Evolutionary conservation across 768 basidiomycete genomes (phyloP).

Genomic region (Termitomyces sp.): DNA sequence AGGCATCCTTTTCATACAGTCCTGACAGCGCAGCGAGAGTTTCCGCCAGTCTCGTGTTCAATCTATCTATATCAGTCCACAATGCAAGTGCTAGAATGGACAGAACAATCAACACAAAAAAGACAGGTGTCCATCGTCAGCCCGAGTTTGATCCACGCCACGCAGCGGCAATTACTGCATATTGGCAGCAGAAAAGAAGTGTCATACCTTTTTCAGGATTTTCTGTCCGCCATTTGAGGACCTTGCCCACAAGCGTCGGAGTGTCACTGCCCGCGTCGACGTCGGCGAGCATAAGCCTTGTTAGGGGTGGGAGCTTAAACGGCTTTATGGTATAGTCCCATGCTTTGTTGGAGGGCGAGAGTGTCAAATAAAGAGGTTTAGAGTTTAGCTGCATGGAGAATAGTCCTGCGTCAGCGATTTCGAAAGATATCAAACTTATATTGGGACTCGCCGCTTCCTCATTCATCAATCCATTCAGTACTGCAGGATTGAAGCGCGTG

Average conservation of each 20-base stretch:
- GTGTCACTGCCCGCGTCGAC: conserved; percentile 96
- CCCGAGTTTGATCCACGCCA: conserved; percentile 2
- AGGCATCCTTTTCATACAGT: conserved; percentile 40
- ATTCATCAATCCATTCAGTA: conserved; percentile 62
- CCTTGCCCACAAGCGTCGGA: conserved; percentile 88
- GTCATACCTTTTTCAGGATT: conserved; percentile 48
- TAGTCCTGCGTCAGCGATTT: not conserved
- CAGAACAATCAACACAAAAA: not conserved
- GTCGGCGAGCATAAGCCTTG: conserved; percentile 87
- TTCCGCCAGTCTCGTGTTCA: conserved; percentile 55
- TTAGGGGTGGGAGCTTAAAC: conserved; percentile 80
- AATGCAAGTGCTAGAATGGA: conserved; percentile 46
- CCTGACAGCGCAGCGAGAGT: conserved; percentile 47
- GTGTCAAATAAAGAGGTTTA: conserved; percentile 40
- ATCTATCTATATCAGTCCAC: conserved; percentile 59
- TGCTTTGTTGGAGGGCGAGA: conserved; percentile 56
- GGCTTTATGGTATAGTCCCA: conserved; percentile 73
- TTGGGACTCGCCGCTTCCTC: conserved; percentile 38
- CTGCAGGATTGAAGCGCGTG: conserved; percentile 74
- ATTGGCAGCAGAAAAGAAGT: not conserved
- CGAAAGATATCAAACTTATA: not conserved
- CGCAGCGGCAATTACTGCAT: not conserved
- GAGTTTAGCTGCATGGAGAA: conserved; percentile 3
- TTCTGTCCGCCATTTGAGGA: conserved; percentile 82
- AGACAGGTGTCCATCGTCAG: conserved; percentile 5